Base-by-base conservation (phyloP, 805 yeast species). In the Sungouiella blattae region DNA sequence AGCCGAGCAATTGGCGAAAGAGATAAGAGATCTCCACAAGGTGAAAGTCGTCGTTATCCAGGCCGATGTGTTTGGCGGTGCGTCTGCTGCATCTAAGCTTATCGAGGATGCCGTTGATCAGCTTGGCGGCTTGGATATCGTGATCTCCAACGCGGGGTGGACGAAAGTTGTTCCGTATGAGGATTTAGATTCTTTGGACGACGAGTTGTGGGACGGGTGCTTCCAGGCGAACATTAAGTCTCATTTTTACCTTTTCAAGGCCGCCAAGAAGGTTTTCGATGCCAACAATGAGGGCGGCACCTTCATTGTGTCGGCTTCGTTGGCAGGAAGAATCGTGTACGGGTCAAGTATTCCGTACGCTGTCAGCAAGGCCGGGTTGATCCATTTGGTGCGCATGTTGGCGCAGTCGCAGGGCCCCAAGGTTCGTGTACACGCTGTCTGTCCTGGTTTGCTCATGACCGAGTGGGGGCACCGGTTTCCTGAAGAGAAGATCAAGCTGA, bases 81-180 rank as follows among this genome's bases (percentile, higher is more conserved):
- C 40, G 11, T 40, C 26, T 4, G 52, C 43, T 4, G 37, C 46
- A 11, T 52, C 49, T 14, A 32, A 36, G 20, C 44, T 60, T 14
- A 58, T 68, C 3, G 52, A 30, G 21, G 34, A 47, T 11, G 52
- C 61, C 4, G 49, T 49, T 9, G 45, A 32, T 16, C 42, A 43
- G 14, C 49, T 58, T 18, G 60, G 58, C 7, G 38, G 50, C 11
- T 12, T 68, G 12, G 67, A 64, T 37, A 66, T 68, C 18, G 64
- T 62, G 15, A 47, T 62, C 11, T 60, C 67, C 11, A 62, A 62
- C 39, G 66, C 63, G 6, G 67, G 67, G 3, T 62, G 65, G 64
- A 62, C 68, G 9, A 50, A 59, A 33, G 43, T 57, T 26, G 46
- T 58, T 11, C 55, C 63, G 11, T 51, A 51, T 37, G 46, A 49